Evolutionary conservation across 2,329 filamentous ascomycete species (phyloP), one percentile per base, ranked within the genome.

Genomic region (Chaetomiaceae sp.): DNA sequence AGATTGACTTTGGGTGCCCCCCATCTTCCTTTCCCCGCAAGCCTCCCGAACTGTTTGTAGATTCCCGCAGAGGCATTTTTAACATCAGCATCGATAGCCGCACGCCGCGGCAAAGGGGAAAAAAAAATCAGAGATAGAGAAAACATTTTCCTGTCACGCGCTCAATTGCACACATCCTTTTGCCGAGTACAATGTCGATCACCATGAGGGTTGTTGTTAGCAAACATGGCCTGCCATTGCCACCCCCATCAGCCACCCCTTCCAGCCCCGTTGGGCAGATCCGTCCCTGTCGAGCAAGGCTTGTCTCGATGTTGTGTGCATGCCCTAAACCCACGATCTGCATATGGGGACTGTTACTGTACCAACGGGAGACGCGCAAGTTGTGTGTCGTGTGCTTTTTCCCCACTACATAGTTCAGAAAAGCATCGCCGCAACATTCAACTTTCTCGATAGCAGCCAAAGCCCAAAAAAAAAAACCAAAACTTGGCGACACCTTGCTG

Each of bases 21-120:
- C n/a, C 14, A 33, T 21, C 36, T 11, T 16, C 23, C 16, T 34
- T 10, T n/a, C n/a, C n/a, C n/a, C n/a, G n/a, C n/a, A n/a, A n/a
- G n/a, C n/a, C n/a, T n/a, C n/a, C n/a, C n/a, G n/a, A n/a, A n/a
- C n/a, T 23, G 42, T 36, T 29, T 54, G 40, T 29, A 44, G 41
- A 36, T 43, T 45, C 23, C 36, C 25, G 42, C 42, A 51, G 53
- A 51, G 51, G 46, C 46, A 54, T 54, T 54, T 54, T 49, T 33
- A 27, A 37, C 33, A 43, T 9, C 25, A 33, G 13, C 16, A 18
- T n/a, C 13, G 21, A 46, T 27, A 32, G 7, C 32, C 14, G 10
- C 25, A 30, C 10, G 10, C 53, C 52, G 47, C 52, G 38, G 18
- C 21, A 46, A 42, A 25, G 13, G 32, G 29, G 33, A n/a, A 32